These are phyloP conservation scores for Prillingera fragicola DNA, from an alignment of 1,284 basidiomycete species.

Conservation along the genomic window DNA sequence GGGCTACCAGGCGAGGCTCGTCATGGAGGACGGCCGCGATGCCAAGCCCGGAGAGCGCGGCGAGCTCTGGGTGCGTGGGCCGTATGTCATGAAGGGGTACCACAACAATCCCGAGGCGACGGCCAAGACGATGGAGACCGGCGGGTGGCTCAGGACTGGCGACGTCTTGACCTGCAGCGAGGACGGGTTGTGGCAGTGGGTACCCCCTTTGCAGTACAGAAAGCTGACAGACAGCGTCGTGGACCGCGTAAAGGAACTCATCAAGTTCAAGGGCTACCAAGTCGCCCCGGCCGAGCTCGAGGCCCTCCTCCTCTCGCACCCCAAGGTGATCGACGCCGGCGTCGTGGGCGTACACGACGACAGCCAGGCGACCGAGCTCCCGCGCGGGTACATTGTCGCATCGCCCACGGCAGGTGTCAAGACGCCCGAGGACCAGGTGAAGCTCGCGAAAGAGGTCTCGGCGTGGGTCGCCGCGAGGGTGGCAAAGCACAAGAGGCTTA, in stretches of 20 bases:
- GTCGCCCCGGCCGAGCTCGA: slow-evolving; percentile 81
- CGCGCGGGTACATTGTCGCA: slow-evolving; percentile 48
- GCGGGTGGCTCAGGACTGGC: slow-evolving; percentile 76
- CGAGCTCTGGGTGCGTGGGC: slow-evolving; percentile 74
- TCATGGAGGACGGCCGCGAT: slow-evolving; percentile 47
- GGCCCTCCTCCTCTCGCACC: slow-evolving; percentile 63
- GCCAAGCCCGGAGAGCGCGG: slow-evolving; percentile 58
- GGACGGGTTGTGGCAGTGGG: slow-evolving; percentile 57
- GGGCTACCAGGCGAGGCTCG: slow-evolving; percentile 69
- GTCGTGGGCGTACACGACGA: slow-evolving; percentile 63
- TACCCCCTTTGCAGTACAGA: too few species aligned
- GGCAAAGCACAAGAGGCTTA: slow-evolving; percentile 48
- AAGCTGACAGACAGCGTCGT: slow-evolving; percentile 44
- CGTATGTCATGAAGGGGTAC: slow-evolving; percentile 70
- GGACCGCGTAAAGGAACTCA: slow-evolving; percentile 62
- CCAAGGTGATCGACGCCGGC: slow-evolving; percentile 63
- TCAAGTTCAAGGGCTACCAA: slow-evolving; percentile 59
- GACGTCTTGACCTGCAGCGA: slow-evolving; percentile 62
- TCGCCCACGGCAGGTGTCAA: too few species aligned
- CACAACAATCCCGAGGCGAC: slow-evolving; percentile 64
- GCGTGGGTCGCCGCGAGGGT: slow-evolving; percentile 59
- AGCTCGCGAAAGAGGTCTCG: slow-evolving; percentile 53
- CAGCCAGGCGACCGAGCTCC: slow-evolving; percentile 67
- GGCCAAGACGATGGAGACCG: slow-evolving; percentile 57
- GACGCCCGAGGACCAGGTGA: too few species aligned